Evolutionary conservation across 2,329 filamentous ascomycete species (phyloP).

Genomic region (Penicillium sp.): DNA sequence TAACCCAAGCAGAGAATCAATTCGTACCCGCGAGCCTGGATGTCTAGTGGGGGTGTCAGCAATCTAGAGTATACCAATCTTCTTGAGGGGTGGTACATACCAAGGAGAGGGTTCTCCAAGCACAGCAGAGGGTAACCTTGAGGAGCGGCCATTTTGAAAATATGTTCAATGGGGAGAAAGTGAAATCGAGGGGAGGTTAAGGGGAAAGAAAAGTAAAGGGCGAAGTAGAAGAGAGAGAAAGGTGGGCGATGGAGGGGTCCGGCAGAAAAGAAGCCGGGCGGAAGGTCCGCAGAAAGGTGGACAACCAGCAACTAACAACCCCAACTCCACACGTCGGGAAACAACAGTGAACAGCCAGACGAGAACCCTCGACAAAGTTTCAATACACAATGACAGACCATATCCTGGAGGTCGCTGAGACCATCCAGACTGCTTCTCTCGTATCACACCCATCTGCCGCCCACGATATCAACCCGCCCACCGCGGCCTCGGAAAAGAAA

Average conservation of each 20-base stretch:
- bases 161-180: conserved; percentile 15
- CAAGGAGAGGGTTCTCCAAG: conserved; percentile 96
- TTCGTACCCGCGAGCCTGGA: conserved; percentile 76
- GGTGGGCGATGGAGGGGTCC: conserved; percentile 33
- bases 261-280: conserved; percentile 32
- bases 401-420: conserved; percentile 73
- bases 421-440: conserved; percentile 81
- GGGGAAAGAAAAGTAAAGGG: conserved; percentile 18
- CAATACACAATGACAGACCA: conserved; percentile 60
- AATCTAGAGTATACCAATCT: conserved; percentile 11
- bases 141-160: conserved; percentile 68
- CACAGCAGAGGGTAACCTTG: conserved; percentile 89
- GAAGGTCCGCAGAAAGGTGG: conserved; percentile 16
- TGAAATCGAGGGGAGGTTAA: conserved; percentile 15
- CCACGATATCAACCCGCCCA: conserved; percentile 82
- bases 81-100: conserved; percentile 51
- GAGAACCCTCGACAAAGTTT: neutral
- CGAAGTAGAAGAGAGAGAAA: conserved; percentile 7
- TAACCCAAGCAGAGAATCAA: conserved; percentile 15
- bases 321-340: conserved; percentile 3
- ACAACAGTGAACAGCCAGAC: too few relatives aligned
- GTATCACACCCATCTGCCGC: conserved; percentile 71
- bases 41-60: conserved; percentile 64
- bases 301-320: neutral
- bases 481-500: conserved; percentile 70